Evolutionary conservation across 495 filamentous ascomycete species (phyloP), one percentile per base, ranked within the genome.

Genomic region (Aspergillus mulundensis): DNA sequence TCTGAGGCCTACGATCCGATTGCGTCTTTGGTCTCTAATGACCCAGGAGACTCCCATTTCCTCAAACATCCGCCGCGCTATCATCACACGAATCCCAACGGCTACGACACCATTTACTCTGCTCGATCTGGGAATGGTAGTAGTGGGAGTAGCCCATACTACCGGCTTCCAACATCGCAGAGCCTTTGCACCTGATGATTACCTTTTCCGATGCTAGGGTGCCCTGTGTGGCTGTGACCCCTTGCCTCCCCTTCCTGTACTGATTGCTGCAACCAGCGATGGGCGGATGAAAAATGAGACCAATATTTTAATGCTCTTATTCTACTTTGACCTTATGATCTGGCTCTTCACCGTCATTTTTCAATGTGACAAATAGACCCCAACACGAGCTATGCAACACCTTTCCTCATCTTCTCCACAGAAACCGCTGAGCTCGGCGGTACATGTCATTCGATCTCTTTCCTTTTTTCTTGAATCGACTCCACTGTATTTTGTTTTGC

Each of bases 21-120:
- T 60, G 59, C 63, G 2, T 50, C 66, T 25, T 62, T 67, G 41
- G 58, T 65, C 15, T 46, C 62, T 1, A 64, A 58, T 49, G 66
- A 68, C 32, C 60, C 64, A 20, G 57, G 53, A 11, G 60, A 68
- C 19, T 45, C 47, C 23, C 60, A 60, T 34, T 66, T 51, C 50
- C 44, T 64, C 24, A 71, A 66, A 49, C 65, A 61, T 3, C 56
- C 63, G 10, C 59, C 55, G 15, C 47, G 58, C 12, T 67, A 69
- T 19, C 54, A 64, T 21, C 54, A 64, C 36, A 34, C 66, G 2
- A 66, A 44, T 34, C 55, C 63, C 23, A 58, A 61, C 23, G 67
- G 68, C 16, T 76, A 68, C 54, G 71, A 76, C 24, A 64, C 73
- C 0, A 55, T 72, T 34, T 74, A 70, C 47, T 68, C 72, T 12